Evolutionary conservation across 805 yeast species (phyloP).

Genomic region (Metschnikowia picachoensis): DNA sequence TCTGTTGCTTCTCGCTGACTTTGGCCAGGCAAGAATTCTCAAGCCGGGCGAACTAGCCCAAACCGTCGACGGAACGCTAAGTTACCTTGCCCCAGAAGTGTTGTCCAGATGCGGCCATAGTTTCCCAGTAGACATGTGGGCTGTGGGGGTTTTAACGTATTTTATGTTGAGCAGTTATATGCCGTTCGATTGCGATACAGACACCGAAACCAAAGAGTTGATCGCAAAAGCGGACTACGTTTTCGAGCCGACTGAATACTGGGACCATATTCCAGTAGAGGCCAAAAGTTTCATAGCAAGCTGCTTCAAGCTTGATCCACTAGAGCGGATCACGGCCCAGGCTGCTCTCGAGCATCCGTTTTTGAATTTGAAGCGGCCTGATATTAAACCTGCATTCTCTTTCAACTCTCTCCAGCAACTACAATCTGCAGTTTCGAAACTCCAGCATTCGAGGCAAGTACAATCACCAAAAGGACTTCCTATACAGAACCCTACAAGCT

Average conservation of each 20-base stretch:
- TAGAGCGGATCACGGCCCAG: constrained; percentile 43
- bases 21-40: constrained; percentile 58
- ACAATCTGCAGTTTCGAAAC: constrained; percentile 15
- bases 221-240: constrained; percentile 54
- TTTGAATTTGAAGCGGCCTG: constrained; percentile 5
- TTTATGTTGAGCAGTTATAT: constrained; percentile 70
- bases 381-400: constrained; percentile 11
- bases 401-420: constrained; percentile 13
- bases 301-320: constrained; percentile 49
- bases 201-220: constrained; percentile 63
- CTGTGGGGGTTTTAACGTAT: constrained; percentile 68
- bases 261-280: constrained; percentile 47
- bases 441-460: constrained; percentile 12
- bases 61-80: constrained; percentile 52
- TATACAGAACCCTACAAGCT: constrained; percentile 2
- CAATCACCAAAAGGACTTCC: background rate
- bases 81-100: constrained; percentile 72
- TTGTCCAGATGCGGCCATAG: constrained; percentile 55
- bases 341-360: constrained; percentile 46
- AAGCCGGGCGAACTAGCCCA: constrained; percentile 18
- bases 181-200: constrained; percentile 74
- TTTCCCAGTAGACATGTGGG: constrained; percentile 68
- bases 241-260: constrained; percentile 58
- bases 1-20: constrained; percentile 52
- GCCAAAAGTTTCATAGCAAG: constrained; percentile 55